A percentile compares a stretch with the other conserved stretches of the same genome.
These are phyloP conservation scores for Baorangia bicolor DNA, from an alignment of 768 basidiomycete species.

Conservation along the genomic window DNA sequence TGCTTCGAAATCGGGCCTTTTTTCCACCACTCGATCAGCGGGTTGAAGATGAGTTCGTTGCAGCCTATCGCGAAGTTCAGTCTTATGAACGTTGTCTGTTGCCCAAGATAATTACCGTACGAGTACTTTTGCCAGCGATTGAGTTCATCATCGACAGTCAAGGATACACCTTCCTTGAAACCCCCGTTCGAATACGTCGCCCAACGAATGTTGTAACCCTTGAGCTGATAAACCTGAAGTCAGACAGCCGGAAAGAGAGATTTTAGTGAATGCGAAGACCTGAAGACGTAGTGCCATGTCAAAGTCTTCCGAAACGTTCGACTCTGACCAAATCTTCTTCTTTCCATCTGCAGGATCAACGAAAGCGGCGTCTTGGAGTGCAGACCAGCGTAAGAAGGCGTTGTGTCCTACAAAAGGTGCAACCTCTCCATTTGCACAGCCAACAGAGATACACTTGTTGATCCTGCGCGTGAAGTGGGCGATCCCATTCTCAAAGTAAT, in stretches of 20 bases:
- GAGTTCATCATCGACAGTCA: constrained; percentile 88
- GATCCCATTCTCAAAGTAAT: constrained; percentile 91
- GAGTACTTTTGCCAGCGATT: constrained; percentile 93
- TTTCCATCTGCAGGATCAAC: constrained; percentile 50
- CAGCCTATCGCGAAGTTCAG: constrained; percentile 29
- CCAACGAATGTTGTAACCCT: constrained; percentile 44
- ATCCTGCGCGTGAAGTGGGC: constrained; percentile 92
- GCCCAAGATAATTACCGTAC: constrained; percentile 50
- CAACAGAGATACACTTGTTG: constrained; percentile 79
- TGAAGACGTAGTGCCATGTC: constrained; percentile 63
- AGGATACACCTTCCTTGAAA: constrained; percentile 90
- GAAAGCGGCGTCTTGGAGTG: constrained; percentile 85
- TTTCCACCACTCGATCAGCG: constrained; percentile 73
- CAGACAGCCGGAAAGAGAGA: constrained; percentile 60
- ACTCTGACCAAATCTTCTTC: constrained; percentile 74
- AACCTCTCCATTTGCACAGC: constrained; percentile 76
- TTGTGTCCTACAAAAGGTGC: constrained; percentile 83
- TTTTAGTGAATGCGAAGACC: constrained; percentile 19
- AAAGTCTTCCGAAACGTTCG: constrained; percentile 69
- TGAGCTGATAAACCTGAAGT: constrained; percentile 28
- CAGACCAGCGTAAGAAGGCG: constrained; percentile 87
- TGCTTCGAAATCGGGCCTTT: constrained; percentile 83
- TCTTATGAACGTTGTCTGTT: constrained; percentile 10
- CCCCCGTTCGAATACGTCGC: constrained; percentile 83
- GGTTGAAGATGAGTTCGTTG: constrained; percentile 78